A percentile compares a stretch with the other conserved stretches of the same genome.
phyloP scores from a whole-genome alignment of 2,329 filamentous ascomycete species.

The Penicillium italicum region DNA sequence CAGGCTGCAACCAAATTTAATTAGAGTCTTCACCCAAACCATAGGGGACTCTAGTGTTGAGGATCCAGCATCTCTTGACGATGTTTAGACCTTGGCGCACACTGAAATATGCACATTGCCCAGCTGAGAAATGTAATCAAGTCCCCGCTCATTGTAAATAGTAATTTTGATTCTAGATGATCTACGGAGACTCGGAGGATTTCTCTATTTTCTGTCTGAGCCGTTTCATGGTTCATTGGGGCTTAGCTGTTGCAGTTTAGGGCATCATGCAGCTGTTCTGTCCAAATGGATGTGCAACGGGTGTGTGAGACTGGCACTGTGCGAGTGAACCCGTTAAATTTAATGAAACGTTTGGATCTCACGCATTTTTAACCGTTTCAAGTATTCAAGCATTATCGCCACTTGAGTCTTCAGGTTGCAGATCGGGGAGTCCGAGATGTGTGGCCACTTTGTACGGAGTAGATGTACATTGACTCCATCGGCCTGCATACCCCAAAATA shows the following conservation, averaged over 20 bases:
- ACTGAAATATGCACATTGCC: constrained; percentile 6
- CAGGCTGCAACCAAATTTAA: constrained; percentile 4
- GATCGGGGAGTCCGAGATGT: constrained; percentile 21
- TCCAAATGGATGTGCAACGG: constrained; percentile 26
- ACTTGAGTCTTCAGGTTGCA: constrained; percentile 10
- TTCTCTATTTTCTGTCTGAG: constrained; percentile 1
- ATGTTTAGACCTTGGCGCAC: constrained; percentile 6
- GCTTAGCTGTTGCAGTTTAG: constrained; percentile 33
- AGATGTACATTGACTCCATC: constrained; percentile 6
- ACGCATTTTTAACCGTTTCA: constrained; percentile 11
- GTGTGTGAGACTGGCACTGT: constrained; percentile 17
- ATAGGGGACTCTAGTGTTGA: background rate
- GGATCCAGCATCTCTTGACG: background rate
- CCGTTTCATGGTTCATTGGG: constrained; percentile 30
- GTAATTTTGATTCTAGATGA: background rate
- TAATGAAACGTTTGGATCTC: constrained; percentile 15
- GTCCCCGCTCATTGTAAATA: background rate
- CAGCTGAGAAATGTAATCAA: constrained; percentile 3
- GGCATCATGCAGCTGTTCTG: constrained; percentile 24
- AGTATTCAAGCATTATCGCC: constrained; percentile 8
- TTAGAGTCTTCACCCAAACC: constrained; percentile 7
- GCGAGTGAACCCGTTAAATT: constrained; percentile 8
- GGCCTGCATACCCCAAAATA: constrained; percentile 7
- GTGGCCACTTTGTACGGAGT: background rate
- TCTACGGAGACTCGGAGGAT: background rate